Evolutionary conservation across 148 eudicot species (phyloP).

Genomic region (Rhododendron ovatum): DNA sequence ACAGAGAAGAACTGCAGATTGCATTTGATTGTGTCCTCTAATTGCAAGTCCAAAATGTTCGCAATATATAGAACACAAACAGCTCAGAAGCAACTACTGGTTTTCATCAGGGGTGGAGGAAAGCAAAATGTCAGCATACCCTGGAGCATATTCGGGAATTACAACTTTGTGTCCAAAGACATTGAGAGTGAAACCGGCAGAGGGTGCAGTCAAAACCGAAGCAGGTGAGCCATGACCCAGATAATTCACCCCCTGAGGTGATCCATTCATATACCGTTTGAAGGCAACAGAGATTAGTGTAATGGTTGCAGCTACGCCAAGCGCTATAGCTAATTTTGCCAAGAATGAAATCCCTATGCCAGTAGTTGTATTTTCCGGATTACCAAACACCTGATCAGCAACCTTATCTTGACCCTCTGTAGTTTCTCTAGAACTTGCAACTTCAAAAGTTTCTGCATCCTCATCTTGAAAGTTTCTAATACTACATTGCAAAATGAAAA

Average conservation of each 20-base stretch:
- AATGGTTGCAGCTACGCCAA: constrained; percentile 68
- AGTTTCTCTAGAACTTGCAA: constrained; percentile 26
- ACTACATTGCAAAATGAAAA: constrained; percentile 29
- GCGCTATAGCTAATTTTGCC: constrained; percentile 56
- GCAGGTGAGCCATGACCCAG: constrained; percentile 53
- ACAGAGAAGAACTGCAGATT: neutral
- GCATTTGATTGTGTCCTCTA: neutral
- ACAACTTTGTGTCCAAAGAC: constrained; percentile 68
- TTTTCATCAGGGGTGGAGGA: neutral
- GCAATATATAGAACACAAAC: neutral
- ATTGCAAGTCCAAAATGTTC: neutral
- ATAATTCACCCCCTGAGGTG: constrained; percentile 45
- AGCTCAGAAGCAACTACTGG: neutral
- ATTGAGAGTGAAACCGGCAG: constrained; percentile 61
- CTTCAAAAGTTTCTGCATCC: constrained; percentile 32
- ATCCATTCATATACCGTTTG: constrained; percentile 42
- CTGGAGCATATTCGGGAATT: constrained; percentile 86
- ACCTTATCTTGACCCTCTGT: constrained; percentile 28
- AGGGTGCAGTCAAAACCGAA: constrained; percentile 33
- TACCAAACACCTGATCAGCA: constrained; percentile 28
- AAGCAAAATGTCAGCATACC: constrained; percentile 35
- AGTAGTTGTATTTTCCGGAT: constrained; percentile 26
- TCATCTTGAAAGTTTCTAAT: constrained; percentile 50
- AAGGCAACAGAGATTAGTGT: constrained; percentile 54
- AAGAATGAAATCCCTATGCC: constrained; percentile 52